These are phyloP conservation scores for Berberis vulgaris DNA, from an alignment of 164 flowering plant species.

Conservation along the genomic window DNA sequence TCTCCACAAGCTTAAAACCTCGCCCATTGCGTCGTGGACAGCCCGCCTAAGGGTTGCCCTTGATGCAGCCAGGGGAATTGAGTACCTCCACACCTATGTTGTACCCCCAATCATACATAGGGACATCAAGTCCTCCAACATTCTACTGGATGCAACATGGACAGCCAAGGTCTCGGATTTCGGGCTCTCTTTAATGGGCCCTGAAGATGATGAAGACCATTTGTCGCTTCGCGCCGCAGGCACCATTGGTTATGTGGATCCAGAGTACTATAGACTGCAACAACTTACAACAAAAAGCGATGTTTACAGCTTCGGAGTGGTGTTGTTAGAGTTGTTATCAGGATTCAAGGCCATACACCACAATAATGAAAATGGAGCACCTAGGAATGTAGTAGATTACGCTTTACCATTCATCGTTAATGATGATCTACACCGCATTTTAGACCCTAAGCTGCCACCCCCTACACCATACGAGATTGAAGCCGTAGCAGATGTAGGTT, in stretches of 20 bases:
- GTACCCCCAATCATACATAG: constrained; percentile 70
- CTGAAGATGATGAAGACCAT: constrained; percentile 34
- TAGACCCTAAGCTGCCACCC: constrained; percentile 55
- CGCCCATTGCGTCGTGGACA: constrained; percentile 51
- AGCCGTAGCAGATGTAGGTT: constrained; percentile 58
- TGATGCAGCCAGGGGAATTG: constrained; percentile 73
- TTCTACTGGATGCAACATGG: constrained; percentile 52
- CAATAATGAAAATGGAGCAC: constrained; percentile 31
- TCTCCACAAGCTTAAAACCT: constrained; percentile 17
- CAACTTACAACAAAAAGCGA: constrained; percentile 63
- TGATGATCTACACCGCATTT: constrained; percentile 52
- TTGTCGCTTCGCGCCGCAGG: constrained; percentile 65
- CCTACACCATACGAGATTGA: constrained; percentile 83
- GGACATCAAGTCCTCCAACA: constrained; percentile 86
- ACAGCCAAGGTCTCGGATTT: constrained; percentile 79
- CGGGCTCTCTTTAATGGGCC: constrained; percentile 76
- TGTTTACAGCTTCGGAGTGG: constrained; percentile 79
- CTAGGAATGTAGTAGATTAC: constrained; percentile 72
- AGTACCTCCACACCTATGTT: constrained; percentile 71
- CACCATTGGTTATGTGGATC: constrained; percentile 85
- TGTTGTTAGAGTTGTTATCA: constrained; percentile 61
- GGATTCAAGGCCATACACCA: constrained; percentile 66
- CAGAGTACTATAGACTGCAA: constrained; percentile 72
- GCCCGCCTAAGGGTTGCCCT: constrained; percentile 51
- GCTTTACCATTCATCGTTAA: constrained; percentile 48